Conservation (phyloP, 352 stramenopile genomes). For the Globisporangium echinulatum region DNA sequence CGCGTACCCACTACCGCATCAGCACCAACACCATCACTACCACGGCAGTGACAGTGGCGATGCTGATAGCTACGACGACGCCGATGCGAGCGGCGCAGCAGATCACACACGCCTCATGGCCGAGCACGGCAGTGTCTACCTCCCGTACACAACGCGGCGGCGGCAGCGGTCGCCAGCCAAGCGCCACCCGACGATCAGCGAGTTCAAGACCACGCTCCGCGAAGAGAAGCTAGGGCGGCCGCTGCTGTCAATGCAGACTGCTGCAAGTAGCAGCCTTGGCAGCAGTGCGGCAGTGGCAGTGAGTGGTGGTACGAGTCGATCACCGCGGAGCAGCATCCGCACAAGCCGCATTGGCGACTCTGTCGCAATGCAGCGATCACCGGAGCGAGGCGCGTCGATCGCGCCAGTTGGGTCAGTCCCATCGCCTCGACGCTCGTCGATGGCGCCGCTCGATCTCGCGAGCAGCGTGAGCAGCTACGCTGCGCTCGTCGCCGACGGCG, state of each 20-base stretch:
- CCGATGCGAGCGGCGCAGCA: neutral
- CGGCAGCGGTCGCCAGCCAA: conserved; percentile 36
- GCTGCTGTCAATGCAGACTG: conserved; percentile 18
- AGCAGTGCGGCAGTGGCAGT: neutral
- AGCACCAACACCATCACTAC: neutral
- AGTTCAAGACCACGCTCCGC: conserved; percentile 33
- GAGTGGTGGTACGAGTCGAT: too few relatives aligned
- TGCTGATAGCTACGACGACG: conserved; percentile 1
- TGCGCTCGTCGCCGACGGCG: neutral
- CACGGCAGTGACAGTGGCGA: neutral
- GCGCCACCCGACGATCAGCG: conserved; percentile 31
- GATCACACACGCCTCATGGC: neutral
- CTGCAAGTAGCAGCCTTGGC: neutral
- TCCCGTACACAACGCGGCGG: conserved; percentile 63
- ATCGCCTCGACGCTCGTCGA: conserved; percentile 4
- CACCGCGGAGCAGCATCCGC: conserved; percentile 4
- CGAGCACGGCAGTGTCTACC: conserved; percentile 24
- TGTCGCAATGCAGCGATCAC: neutral
- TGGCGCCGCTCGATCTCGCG: neutral
- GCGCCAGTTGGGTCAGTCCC: neutral
- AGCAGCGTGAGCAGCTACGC: conserved; percentile 2
- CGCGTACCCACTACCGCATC: neutral
- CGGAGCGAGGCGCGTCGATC: neutral
- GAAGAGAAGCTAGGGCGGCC: conserved; percentile 36
- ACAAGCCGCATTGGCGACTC: neutral